These are phyloP conservation scores for Cyberlindnera meyerae DNA, from an alignment of 805 yeast genomes.

Conservation along the genomic window DNA sequence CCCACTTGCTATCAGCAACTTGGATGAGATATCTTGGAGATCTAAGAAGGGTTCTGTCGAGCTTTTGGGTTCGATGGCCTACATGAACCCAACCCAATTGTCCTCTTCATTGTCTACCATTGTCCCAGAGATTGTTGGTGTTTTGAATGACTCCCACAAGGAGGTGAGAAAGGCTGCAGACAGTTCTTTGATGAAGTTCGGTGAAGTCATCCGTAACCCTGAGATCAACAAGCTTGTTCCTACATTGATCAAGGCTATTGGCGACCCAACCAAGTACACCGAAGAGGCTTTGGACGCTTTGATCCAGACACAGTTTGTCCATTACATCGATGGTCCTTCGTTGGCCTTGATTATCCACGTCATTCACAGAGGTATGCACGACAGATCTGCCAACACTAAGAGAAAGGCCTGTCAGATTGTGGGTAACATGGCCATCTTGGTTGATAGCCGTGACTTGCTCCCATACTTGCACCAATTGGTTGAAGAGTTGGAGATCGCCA, in stretches of 20 bases:
- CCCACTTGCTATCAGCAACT: slow-evolving; percentile 81
- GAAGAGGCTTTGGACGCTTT: slow-evolving; percentile 83
- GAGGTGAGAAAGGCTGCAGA: slow-evolving; percentile 97
- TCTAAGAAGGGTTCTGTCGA: slow-evolving; percentile 96
- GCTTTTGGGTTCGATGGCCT: slow-evolving; percentile 95
- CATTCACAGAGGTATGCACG: slow-evolving; percentile 91
- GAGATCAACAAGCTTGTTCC: slow-evolving; percentile 94
- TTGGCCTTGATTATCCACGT: slow-evolving; percentile 92
- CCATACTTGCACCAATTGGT: slow-evolving; percentile 81
- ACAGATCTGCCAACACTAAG: slow-evolving; percentile 89
- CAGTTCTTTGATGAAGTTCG: slow-evolving; percentile 80
- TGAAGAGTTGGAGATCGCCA: slow-evolving; percentile 80
- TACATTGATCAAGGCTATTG: slow-evolving; percentile 80
- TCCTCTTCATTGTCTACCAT: slow-evolving; percentile 84
- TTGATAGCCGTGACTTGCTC: slow-evolving; percentile 77
- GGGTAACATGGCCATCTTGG: slow-evolving; percentile 96
- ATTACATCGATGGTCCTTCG: slow-evolving; percentile 97
- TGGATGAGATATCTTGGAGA: slow-evolving; percentile 93
- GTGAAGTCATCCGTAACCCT: slow-evolving; percentile 95
- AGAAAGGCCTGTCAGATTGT: slow-evolving; percentile 96
- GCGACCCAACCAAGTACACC: slow-evolving; percentile 90
- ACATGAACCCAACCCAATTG: slow-evolving; percentile 88
- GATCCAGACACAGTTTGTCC: slow-evolving; percentile 89
- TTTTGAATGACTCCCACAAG: slow-evolving; percentile 89
- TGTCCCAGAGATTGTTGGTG: slow-evolving; percentile 95